Conservation (phyloP, 495 filamentous ascomycete genomes). For the Penicillium coffeae region DNA sequence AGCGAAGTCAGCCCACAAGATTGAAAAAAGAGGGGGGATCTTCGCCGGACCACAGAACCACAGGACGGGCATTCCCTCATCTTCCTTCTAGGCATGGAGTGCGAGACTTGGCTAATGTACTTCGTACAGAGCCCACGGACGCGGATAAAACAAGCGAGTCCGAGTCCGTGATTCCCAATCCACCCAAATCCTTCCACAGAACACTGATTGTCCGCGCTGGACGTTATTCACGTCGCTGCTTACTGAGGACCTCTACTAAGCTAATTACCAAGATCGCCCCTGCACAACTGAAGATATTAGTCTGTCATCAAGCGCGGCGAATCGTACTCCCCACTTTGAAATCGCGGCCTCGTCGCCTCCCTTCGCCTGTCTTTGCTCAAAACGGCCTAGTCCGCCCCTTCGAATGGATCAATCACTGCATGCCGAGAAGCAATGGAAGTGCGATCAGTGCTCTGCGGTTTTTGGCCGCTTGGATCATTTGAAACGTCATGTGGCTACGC, state of each 20-base stretch:
- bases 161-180: not conserved
- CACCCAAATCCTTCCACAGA: too few species aligned
- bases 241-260: constrained; percentile 5
- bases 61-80: too few species aligned
- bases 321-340: constrained; percentile 4
- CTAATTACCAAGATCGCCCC: constrained; percentile 5
- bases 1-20: too few species aligned
- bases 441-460: constrained; percentile 24
- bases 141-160: not conserved
- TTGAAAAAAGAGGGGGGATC: too few species aligned
- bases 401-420: constrained; percentile 12
- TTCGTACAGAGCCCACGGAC: too few species aligned
- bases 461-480: constrained; percentile 33
- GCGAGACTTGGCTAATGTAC: too few species aligned
- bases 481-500: constrained; percentile 27
- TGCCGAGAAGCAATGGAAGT: constrained; percentile 19
- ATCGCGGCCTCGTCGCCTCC: too few species aligned
- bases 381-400: constrained; percentile 7
- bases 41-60: too few species aligned
- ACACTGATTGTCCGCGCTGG: too few species aligned
- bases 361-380: constrained; percentile 11
- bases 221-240: too few species aligned
- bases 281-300: not conserved
- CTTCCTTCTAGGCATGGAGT: too few species aligned
- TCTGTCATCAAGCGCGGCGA: too few species aligned